A percentile compares a stretch with the other conserved stretches of the same genome.
Conservation (phyloP, 768 basidiomycete species). For the Phylloporus sp. region DNA sequence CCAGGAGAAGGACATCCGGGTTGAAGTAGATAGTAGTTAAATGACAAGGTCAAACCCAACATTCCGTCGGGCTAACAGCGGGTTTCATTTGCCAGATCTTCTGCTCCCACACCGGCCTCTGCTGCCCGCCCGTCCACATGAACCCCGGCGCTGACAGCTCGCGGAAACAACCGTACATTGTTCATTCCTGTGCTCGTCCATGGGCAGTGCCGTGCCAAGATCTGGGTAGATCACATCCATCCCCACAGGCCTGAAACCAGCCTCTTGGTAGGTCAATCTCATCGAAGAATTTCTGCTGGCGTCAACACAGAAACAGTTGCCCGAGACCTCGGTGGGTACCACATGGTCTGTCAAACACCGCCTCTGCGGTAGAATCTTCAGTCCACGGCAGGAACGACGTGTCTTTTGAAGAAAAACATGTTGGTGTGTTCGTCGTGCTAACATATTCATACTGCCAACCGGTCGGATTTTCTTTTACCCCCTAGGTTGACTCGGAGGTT, state of each 20-base stretch:
- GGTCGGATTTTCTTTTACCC: not conserved
- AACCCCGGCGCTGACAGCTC: slow-evolving; percentile 1
- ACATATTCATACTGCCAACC: too few relatives aligned
- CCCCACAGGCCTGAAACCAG: not conserved
- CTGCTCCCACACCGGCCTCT: slow-evolving; percentile 29
- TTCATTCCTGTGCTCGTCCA: not conserved
- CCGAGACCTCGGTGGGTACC: not conserved
- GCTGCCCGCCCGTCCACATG: slow-evolving; percentile 16
- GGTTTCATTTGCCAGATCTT: slow-evolving; percentile 25
- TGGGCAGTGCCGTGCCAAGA: not conserved
- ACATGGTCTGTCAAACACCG: not conserved
- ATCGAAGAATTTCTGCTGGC: too few relatives aligned
- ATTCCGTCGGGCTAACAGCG: slow-evolving; percentile 25
- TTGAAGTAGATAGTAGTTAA: not conserved
- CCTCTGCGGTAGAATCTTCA: slow-evolving; percentile 3
- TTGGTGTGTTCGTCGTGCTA: not conserved
- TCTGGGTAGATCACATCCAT: not conserved
- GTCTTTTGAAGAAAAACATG: not conserved
- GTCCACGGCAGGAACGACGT: slow-evolving; percentile 8
- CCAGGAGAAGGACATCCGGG: slow-evolving; percentile 24
- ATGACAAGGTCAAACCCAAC: not conserved
- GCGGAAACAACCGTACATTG: slow-evolving; percentile 1
- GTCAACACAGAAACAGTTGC: not conserved
- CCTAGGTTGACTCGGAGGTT: not conserved
- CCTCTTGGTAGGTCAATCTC: too few relatives aligned